A percentile compares a stretch with the other conserved stretches of the same genome.
These are phyloP conservation scores for Gryganskiella cystojenkinii DNA, from an alignment of 192 early-diverging fungal species.

Conservation along the genomic window DNA sequence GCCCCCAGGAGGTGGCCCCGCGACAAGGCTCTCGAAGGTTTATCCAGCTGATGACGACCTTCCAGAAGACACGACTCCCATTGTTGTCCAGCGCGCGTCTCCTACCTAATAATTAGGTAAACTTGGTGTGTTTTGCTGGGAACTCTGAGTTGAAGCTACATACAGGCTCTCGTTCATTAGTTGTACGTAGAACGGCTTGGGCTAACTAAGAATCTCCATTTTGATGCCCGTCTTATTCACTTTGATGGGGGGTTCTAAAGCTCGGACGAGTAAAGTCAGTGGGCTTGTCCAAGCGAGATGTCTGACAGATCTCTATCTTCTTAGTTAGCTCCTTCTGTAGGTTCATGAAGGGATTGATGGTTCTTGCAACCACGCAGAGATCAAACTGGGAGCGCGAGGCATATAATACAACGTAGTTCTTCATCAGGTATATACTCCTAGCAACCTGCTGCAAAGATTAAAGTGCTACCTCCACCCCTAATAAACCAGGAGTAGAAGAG, in stretches of 20 bases:
- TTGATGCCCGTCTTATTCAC: conserved; percentile 18
- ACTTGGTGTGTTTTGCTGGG: too few species aligned
- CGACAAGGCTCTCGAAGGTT: too few species aligned
- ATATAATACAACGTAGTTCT: conserved; percentile 15
- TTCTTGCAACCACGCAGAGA: conserved; percentile 6
- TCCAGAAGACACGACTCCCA: too few species aligned
- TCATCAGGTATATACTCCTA: conserved; percentile 19
- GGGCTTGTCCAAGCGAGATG: conserved; percentile 12
- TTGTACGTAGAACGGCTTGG: conserved; percentile 7
- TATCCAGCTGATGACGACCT: too few species aligned
- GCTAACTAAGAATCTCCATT: conserved; percentile 4
- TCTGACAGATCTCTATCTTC: conserved; percentile 13
- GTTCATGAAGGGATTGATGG: conserved; percentile 23
- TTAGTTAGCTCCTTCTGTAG: conserved; percentile 12
- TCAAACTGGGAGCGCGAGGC: conserved; percentile 25
- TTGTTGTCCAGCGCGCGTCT: too few species aligned
- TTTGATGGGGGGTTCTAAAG: conserved; percentile 26
- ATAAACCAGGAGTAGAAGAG: conserved; percentile 8
- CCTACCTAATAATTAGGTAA: too few species aligned
- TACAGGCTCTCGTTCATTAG: too few species aligned
- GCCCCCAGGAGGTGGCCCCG: too few species aligned
- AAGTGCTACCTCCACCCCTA: conserved; percentile 20
- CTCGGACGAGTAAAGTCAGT: conserved; percentile 15
- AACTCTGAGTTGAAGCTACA: too few species aligned
- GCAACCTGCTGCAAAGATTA: conserved; percentile 24